Percentiles rank a stretch among this genome's conserved stretches.
phyloP scores from a whole-genome alignment of 2,329 filamentous ascomycete species.

The Penicillium nordicum region DNA sequence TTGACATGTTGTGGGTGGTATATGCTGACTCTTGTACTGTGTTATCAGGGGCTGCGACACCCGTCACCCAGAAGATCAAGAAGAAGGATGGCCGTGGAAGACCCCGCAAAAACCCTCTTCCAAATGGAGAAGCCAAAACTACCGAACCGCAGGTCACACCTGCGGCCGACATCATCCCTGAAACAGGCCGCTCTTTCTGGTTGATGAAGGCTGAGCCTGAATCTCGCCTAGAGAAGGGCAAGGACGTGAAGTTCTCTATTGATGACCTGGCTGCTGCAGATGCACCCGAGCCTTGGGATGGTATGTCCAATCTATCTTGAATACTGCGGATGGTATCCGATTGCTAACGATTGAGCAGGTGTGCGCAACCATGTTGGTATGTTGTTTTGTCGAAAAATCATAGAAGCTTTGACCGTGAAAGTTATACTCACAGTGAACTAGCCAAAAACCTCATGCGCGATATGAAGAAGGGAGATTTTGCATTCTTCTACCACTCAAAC shows the following conservation, averaged over 20 bases:
- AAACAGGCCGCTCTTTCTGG: conserved; percentile 59
- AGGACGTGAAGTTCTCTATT: conserved; percentile 91
- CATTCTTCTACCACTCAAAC: conserved; percentile 97
- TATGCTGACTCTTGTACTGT: background rate
- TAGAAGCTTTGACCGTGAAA: background rate
- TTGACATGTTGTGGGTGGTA: background rate
- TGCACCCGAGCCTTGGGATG: conserved; percentile 87
- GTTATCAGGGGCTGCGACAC: conserved; percentile 3
- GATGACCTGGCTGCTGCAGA: conserved; percentile 74
- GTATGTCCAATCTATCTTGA: conserved; percentile 48
- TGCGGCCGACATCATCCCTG: conserved; percentile 1
- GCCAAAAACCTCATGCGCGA: conserved; percentile 85
- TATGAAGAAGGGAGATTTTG: conserved; percentile 88
- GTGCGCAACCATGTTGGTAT: conserved; percentile 45
- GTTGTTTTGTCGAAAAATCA: conserved; percentile 9
- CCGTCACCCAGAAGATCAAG: conserved; percentile 11
- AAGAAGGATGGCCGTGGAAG: conserved; percentile 27
- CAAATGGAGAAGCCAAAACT: conserved; percentile 15
- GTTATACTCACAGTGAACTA: conserved; percentile 24
- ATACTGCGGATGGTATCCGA: background rate
- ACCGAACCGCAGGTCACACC: conserved; percentile 14
- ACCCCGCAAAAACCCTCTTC: conserved; percentile 25
- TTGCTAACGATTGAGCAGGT: conserved; percentile 34
- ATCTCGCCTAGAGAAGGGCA: conserved; percentile 76
- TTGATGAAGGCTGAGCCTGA: conserved; percentile 87